A percentile compares a stretch with the other conserved stretches of the same genome.
These are phyloP conservation scores for Sophora flavescens DNA, from an alignment of 306 rosid species.

Conservation along the genomic window DNA sequence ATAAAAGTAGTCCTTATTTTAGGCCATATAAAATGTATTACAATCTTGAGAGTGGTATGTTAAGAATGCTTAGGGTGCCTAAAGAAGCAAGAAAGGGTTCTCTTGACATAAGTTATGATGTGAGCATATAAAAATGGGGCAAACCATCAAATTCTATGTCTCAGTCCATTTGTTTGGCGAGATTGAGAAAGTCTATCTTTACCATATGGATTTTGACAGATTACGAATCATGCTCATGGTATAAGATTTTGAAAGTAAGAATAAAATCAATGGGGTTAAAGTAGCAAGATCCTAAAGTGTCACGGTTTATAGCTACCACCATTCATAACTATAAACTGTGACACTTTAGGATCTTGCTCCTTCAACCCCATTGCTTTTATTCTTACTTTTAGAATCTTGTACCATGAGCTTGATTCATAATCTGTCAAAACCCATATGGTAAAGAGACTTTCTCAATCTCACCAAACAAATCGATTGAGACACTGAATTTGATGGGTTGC, in stretches of 20 bases:
- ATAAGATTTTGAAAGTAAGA: constrained; percentile 4
- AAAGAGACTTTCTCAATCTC: not conserved
- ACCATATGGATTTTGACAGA: constrained; percentile 25
- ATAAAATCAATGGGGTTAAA: constrained; percentile 18
- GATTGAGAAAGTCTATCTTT: not conserved
- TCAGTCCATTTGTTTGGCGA: constrained; percentile 37
- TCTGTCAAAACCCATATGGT: constrained; percentile 26
- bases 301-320: not conserved
- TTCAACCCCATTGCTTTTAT: constrained; percentile 20
- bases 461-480: constrained; percentile 33
- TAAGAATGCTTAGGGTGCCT: not conserved
- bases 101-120: not conserved
- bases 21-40: constrained; percentile 31
- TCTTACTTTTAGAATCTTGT: constrained; percentile 2
- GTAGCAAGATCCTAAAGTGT: not conserved
- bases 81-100: constrained; percentile 7
- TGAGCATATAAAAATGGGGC: constrained; percentile 35
- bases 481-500: not conserved
- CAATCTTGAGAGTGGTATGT: not conserved
- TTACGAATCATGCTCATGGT: not conserved
- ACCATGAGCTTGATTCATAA: not conserved
- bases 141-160: not conserved
- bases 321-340: not conserved
- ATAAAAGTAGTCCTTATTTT: not conserved
- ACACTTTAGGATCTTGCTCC: not conserved